Evolutionary conservation across 2,329 filamentous ascomycete species (phyloP), one percentile per base, ranked within the genome.

Genomic region (Endothia cerciana): DNA sequence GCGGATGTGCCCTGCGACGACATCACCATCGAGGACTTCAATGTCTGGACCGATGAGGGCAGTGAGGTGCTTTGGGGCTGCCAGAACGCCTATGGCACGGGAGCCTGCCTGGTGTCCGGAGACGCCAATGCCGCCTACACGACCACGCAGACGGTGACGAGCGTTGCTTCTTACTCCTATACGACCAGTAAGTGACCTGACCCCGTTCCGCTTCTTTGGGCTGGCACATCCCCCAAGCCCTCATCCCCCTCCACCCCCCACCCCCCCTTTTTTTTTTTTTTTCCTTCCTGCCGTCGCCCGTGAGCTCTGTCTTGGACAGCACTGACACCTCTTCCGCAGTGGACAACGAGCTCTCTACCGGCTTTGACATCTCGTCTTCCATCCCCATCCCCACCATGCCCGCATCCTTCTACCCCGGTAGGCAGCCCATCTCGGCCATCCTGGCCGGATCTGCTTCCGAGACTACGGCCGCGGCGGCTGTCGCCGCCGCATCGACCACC

Each of bases 11-110:
- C 85, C 15, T 87, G 85, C 76, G 82, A 79, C 2, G 80, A 81
- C 62, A 79, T 87, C 68, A 78, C 74, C 19, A 79, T 87, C 66
- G 74, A 75, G 4, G 80, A 86, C 71, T 81, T 87, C 68, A 75
- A 78, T 41, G 84, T 87, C 74, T 83, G 82, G 81, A 84, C 82
- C 6, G 82, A 84, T 63, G 69, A 73, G 0, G 81, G 81, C 64
- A 72, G 71, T 62, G 76, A 80, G 65, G 73, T 72, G 19, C 45
- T 63, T 36, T 63, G 61, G 30, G 63, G 17, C 45, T 68, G 66
- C 63, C 43, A 68, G 60, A 71, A 71, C 56, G 70, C 70, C 8
- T 71, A 70, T 62, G 70, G 70, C 19, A n/a, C 60, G 13, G 70
- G 70, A 8, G 64, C 69, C 7, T 71, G 70, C 64, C 62, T 71